Evolutionary conservation across 2,329 filamentous ascomycete species (phyloP).

Genomic region (Colletotrichum caudatum): DNA sequence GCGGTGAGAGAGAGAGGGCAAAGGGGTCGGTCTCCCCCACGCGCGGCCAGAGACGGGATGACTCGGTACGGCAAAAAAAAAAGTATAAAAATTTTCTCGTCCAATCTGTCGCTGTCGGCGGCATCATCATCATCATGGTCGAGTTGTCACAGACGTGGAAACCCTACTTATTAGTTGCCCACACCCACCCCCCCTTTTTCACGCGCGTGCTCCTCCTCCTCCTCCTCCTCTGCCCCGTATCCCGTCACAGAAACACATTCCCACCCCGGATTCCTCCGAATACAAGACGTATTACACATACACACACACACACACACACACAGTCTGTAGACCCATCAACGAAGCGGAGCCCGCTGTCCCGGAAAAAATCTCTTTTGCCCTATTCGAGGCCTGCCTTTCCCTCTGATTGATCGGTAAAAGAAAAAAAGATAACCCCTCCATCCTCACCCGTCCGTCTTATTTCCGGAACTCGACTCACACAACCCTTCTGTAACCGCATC

Average conservation of each 20-base stretch:
- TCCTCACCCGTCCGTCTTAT: constrained; percentile 22
- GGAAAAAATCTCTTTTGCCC: constrained; percentile 10
- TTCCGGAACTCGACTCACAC: constrained; percentile 26
- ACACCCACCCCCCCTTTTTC: neutral
- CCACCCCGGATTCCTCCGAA: constrained; percentile 21
- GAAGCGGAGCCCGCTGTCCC: constrained; percentile 30
- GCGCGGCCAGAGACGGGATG: constrained; percentile 29
- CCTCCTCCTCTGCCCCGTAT: no score
- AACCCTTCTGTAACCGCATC: neutral
- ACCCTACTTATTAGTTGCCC: constrained; percentile 20
- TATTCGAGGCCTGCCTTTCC: constrained; percentile 16
- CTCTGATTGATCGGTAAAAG: constrained; percentile 29
- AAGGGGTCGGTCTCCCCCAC: constrained; percentile 1
- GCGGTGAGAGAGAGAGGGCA: no score
- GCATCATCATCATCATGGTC: constrained; percentile 17
- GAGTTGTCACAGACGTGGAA: constrained; percentile 6
- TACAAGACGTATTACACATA: constrained; percentile 1
- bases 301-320: no score
- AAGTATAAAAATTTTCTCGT: constrained; percentile 33
- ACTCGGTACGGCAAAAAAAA: constrained; percentile 35
- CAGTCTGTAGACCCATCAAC: constrained; percentile 15
- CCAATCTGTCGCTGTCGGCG: constrained; percentile 3
- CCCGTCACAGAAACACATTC: constrained; percentile 1
- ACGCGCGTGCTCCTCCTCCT: neutral
- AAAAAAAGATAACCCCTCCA: constrained; percentile 11